These are phyloP conservation scores for Xylaria sp. DNA, from an alignment of 2,329 filamentous ascomycete species.

Conservation along the genomic window DNA sequence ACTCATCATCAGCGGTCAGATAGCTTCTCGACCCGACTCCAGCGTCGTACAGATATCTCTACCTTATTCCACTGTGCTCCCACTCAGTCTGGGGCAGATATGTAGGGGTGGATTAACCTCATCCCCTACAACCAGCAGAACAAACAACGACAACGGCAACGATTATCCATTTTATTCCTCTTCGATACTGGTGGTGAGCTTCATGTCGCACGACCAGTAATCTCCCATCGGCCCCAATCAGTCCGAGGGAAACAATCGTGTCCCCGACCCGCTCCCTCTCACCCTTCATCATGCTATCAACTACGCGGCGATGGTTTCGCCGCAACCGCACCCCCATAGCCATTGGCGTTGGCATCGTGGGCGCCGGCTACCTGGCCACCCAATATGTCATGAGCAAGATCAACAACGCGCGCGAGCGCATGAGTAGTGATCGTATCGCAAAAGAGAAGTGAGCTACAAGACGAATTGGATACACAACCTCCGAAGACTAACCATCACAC, in stretches of 20 bases:
- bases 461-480: background rate
- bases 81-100: background rate
- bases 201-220: constrained; percentile 26
- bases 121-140: background rate
- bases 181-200: constrained; percentile 28
- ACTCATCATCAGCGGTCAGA: constrained; percentile 23
- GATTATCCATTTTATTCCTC: background rate
- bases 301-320: constrained; percentile 88
- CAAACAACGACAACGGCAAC: background rate
- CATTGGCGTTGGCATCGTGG: constrained; percentile 86
- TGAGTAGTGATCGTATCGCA: constrained; percentile 94
- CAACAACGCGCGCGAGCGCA: constrained; percentile 91
- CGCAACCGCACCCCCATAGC: constrained; percentile 91
- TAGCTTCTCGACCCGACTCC: constrained; percentile 17
- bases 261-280: background rate
- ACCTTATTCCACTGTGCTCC: background rate
- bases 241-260: background rate
- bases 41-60: background rate
- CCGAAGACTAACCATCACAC: constrained; percentile 22
- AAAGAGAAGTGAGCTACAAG: constrained; percentile 83
- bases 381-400: constrained; percentile 95
- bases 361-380: constrained; percentile 88
- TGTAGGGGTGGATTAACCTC: constrained; percentile 2
- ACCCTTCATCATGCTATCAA: constrained; percentile 64
- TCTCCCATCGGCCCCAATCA: background rate